Base-by-base conservation (phyloP, 1,284 basidiomycete genomes). In the Crepidotus sp. region DNA sequence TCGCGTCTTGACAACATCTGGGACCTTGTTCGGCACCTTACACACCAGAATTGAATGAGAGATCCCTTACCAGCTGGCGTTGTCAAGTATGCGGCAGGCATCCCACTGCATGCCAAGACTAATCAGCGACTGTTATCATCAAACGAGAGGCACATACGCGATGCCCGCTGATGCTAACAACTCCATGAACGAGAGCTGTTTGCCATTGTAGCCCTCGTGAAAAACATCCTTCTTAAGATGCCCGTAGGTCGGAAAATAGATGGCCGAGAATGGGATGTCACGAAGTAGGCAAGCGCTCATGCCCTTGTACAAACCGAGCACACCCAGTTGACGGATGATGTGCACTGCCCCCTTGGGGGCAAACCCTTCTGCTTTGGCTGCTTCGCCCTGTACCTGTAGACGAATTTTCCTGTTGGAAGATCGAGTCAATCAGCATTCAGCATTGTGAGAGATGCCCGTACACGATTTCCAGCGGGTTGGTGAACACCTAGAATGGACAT, bases 1-100 rank as follows among this genome's bases (percentile, higher is more conserved):
- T 45, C 95, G 82, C n/a, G 95, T 98, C 76, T 98, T 98, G 63
- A 98, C 90, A 48, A 98, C 96, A 64, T 98, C 95, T 80, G 65
- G 56, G 24, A 42, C 46, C 38, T 53, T 67, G 24, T 41, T 48
- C 36, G 5, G 13, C 11, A 9, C 13, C 18, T 22, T 13, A 4
- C 24, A 11, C 15, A 4, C 19, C 0, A 14, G n/a, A 18, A 31
- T 26, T 34, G 18, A 52, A 48, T 24, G 24, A 2, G 3, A 53
- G 45, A 48, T 37, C 40, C 50, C 68, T 57, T 54, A 86, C 85
- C 85, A 55, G 84, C 85, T 22, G 86, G 87, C 6, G 86, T 90
- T 24, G 86, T 85, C 49, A 89, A 66, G 63, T 90, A 90, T 22
- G 87, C 89, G 34, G 91, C 93, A 38, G 95, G 94, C 91, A 97